Evolutionary conservation across 2,329 filamentous ascomycete genomes (phyloP).

Genomic region (Fusarium pseudograminearum): DNA sequence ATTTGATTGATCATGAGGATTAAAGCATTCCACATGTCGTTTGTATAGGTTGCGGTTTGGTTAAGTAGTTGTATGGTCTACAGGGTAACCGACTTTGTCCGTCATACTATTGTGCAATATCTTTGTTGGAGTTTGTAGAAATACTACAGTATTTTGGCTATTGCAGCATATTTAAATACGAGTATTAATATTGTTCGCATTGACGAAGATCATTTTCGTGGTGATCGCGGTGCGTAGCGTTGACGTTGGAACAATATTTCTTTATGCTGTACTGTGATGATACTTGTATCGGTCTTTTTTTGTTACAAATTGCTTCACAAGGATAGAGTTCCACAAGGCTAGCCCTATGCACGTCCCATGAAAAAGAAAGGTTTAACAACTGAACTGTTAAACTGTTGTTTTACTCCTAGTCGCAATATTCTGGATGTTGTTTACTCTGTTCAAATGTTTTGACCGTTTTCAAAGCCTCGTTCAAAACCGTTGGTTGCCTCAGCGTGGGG

Average conservation of each 20-base stretch:
- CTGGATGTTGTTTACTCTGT: background rate
- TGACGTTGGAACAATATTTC: background rate
- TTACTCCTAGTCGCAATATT: background rate
- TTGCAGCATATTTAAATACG: background rate
- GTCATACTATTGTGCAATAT: background rate
- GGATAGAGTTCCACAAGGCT: background rate
- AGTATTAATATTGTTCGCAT: rapidly evolving
- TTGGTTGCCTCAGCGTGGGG: background rate
- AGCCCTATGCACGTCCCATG: background rate
- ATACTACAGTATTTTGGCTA: background rate
- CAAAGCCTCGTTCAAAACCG: background rate
- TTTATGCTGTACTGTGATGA: no score
- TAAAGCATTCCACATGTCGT: no score
- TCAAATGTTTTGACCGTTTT: background rate
- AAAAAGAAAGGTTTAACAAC: no score
- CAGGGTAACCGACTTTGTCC: background rate
- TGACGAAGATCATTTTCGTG: no score
- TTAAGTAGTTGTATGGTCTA: background rate
- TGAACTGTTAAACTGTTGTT: background rate
- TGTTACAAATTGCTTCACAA: background rate
- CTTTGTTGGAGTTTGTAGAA: background rate
- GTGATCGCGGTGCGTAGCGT: background rate
- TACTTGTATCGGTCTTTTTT: background rate
- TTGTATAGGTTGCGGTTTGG: background rate
- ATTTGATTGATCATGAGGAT: background rate